A percentile compares a stretch with the other conserved stretches of the same genome.
phyloP scores from a whole-genome alignment of 257 asterid genomes.

The Gentiana straminea region DNA sequence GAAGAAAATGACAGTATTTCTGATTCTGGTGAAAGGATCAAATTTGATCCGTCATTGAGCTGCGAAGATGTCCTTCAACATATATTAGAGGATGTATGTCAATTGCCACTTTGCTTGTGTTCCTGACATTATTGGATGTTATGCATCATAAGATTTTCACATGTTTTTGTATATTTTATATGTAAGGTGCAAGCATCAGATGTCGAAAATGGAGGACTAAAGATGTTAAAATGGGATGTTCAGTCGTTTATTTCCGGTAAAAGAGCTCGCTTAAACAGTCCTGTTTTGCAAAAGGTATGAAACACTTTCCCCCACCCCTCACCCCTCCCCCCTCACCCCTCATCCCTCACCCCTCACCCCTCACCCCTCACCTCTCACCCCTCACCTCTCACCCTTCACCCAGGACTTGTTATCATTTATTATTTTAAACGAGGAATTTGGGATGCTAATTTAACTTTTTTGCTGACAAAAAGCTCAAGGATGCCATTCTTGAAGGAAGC shows the following conservation, averaged over 20 bases:
- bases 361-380: neutral
- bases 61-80: constrained; percentile 38
- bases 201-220: constrained; percentile 23
- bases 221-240: constrained; percentile 45
- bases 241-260: constrained; percentile 38
- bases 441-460: constrained; percentile 7
- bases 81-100: constrained; percentile 31
- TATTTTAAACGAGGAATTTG: neutral
- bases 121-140: too few species aligned
- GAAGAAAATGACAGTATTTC: constrained; percentile 9
- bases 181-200: constrained; percentile 24
- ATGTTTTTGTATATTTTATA: constrained; percentile 2
- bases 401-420: too few species aligned
- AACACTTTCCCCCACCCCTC: constrained; percentile 2
- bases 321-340: neutral
- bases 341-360: neutral
- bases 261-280: constrained; percentile 25
- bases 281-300: constrained; percentile 35
- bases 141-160: neutral
- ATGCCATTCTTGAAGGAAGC: constrained; percentile 30
- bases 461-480: constrained; percentile 39
- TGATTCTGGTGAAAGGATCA: constrained; percentile 15
- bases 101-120: neutral
- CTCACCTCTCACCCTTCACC: too few species aligned
- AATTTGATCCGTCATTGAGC: constrained; percentile 31